Evolutionary conservation across 345 rosid genomes (phyloP).

Genomic region (Erucastrum elatum): DNA sequence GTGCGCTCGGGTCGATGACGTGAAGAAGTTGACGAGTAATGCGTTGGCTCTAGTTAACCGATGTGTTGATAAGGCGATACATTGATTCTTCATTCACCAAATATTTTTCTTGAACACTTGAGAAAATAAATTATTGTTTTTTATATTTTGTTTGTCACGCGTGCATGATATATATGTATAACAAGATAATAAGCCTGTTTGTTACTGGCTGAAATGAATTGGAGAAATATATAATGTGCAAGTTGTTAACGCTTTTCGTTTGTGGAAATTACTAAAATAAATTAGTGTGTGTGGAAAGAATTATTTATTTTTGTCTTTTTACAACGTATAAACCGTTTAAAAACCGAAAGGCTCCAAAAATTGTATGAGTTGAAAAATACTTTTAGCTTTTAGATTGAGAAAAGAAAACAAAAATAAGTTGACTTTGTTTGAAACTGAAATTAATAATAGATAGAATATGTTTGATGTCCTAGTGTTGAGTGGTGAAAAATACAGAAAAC

Average conservation of each 20-base stretch:
- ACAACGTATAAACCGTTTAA: background rate
- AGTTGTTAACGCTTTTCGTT: constrained; percentile 18
- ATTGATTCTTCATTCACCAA: constrained; percentile 18
- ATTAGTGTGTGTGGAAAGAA: constrained; percentile 1
- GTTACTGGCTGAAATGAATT: constrained; percentile 29
- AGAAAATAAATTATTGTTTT: constrained; percentile 1
- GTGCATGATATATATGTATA: constrained; percentile 31
- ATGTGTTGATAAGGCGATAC: constrained; percentile 53
- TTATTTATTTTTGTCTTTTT: background rate
- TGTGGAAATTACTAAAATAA: constrained; percentile 19
- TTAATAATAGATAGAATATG: constrained; percentile 19
- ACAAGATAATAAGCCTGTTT: constrained; percentile 31
- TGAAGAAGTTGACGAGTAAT: constrained; percentile 76
- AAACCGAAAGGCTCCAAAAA: background rate
- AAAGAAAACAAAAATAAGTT: background rate
- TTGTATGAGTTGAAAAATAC: background rate
- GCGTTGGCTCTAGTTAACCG: constrained; percentile 67
- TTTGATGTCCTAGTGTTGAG: constrained; percentile 2
- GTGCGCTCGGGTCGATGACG: constrained; percentile 46
- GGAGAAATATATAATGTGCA: background rate
- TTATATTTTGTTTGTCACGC: constrained; percentile 26
- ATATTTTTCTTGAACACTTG: background rate
- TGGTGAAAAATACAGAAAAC: background rate
- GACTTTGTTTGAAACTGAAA: background rate
- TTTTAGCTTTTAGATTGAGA: background rate